phyloP scores from a whole-genome alignment of 2,329 filamentous ascomycete species.

The Eutypella sp. region DNA sequence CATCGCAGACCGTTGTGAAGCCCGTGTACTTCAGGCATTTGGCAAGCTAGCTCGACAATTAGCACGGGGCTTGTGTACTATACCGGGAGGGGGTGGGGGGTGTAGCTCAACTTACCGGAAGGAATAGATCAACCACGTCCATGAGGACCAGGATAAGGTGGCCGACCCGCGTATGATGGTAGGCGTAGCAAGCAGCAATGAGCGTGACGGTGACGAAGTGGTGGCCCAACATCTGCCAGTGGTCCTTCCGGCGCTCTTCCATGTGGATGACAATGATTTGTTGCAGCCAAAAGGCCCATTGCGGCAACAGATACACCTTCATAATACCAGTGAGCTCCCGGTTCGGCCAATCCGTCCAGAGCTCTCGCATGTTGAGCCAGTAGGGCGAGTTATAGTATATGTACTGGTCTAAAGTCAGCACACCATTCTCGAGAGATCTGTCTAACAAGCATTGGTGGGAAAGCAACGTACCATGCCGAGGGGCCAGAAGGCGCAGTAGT shows the following conservation, averaged over 20 bases:
- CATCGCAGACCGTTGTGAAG: constrained; percentile 70
- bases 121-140: constrained; percentile 85
- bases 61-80: constrained; percentile 4
- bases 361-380: constrained; percentile 67
- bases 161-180: constrained; percentile 81
- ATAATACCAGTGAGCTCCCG: constrained; percentile 68
- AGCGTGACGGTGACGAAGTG: constrained; percentile 85
- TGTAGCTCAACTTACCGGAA: constrained; percentile 61
- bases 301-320: constrained; percentile 86
- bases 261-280: constrained; percentile 93
- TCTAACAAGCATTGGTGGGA: no score
- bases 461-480: constrained; percentile 74
- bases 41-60: constrained; percentile 54
- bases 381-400: constrained; percentile 74
- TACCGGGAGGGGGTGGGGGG: neutral
- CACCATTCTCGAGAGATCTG: no score
- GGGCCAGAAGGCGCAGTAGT: constrained; percentile 77
- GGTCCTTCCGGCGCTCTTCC: constrained; percentile 89
- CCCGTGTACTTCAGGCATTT: constrained; percentile 92
- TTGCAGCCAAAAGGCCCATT: constrained; percentile 91
- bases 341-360: constrained; percentile 83
- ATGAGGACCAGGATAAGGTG: constrained; percentile 87
- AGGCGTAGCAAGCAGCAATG: constrained; percentile 77
- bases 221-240: constrained; percentile 93
- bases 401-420: constrained; percentile 50